These are phyloP conservation scores for Abelmoschus esculentus DNA, from an alignment of 345 rosid species.

Conservation along the genomic window DNA sequence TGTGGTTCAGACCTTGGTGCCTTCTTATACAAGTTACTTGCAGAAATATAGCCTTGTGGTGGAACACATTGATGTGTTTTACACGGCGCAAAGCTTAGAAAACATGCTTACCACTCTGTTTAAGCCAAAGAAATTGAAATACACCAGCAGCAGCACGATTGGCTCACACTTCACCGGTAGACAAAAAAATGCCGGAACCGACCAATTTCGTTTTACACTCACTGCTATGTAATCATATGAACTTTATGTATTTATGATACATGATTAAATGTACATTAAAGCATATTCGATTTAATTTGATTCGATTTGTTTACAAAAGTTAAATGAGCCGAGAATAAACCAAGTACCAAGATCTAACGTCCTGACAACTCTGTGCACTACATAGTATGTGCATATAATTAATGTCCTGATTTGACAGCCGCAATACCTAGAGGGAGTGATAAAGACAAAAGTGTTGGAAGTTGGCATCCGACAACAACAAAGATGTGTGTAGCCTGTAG, in stretches of 20 bases:
- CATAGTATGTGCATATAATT: no score
- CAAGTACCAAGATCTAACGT: no score
- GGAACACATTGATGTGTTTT: slow-evolving; percentile 29
- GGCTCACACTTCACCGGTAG: slow-evolving; percentile 28
- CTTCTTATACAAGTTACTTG: slow-evolving; percentile 44
- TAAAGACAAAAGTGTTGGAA: no score
- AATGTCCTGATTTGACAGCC: no score
- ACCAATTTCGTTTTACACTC: slow-evolving; percentile 29
- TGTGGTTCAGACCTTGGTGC: slow-evolving; percentile 40
- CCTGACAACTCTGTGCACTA: no score
- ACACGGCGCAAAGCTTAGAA: slow-evolving; percentile 45
- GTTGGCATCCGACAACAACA: no score
- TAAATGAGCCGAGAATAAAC: no score
- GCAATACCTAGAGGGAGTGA: no score
- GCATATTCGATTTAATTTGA: not conserved
- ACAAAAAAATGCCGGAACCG: slow-evolving; percentile 27
- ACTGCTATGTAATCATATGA: slow-evolving; percentile 29
- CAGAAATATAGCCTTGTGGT: slow-evolving; percentile 23
- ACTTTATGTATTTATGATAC: not conserved
- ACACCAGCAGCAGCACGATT: slow-evolving; percentile 10
- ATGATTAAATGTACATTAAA: not conserved
- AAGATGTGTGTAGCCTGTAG: no score
- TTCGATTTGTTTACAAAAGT: no score
- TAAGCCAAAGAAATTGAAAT: slow-evolving; percentile 36
- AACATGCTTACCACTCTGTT: slow-evolving; percentile 53